These are phyloP conservation scores for Camelina laxa DNA, from an alignment of 345 rosid genomes.

Conservation along the genomic window DNA sequence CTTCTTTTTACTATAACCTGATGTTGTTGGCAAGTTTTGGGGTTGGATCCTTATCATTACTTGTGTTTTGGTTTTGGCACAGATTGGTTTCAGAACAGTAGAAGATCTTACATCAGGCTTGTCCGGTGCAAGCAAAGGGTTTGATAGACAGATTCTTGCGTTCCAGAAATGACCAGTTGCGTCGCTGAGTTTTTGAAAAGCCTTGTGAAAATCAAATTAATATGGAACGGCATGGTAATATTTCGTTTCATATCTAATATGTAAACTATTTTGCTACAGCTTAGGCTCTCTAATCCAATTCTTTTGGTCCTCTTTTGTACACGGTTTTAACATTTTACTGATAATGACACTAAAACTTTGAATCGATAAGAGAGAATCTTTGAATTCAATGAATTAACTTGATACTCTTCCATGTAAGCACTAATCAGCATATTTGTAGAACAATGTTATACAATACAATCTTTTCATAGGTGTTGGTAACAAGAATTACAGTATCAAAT, in stretches of 20 bases:
- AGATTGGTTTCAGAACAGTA: constrained; percentile 88
- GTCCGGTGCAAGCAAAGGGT: constrained; percentile 72
- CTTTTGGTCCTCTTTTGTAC: not conserved
- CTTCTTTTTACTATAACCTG: not conserved
- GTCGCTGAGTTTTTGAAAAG: constrained; percentile 2
- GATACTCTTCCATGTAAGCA: not conserved
- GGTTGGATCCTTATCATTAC: not conserved
- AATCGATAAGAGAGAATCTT: not conserved
- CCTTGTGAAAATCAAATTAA: constrained; percentile 22
- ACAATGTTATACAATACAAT: constrained; percentile 12
- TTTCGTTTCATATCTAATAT: constrained; percentile 10
- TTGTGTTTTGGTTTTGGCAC: constrained; percentile 39
- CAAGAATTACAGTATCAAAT: constrained; percentile 15
- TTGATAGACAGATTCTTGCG: constrained; percentile 76
- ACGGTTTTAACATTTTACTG: not conserved
- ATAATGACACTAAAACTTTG: not conserved
- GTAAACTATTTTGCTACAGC: constrained; percentile 2
- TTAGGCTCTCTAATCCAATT: constrained; percentile 8
- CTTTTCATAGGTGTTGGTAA: constrained; percentile 3
- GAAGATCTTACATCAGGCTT: constrained; percentile 74
- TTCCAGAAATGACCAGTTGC: constrained; percentile 60
- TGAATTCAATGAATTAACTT: constrained; percentile 22
- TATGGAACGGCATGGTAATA: constrained; percentile 10
- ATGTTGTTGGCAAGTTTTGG: constrained; percentile 3
- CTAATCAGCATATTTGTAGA: not conserved